These are phyloP conservation scores for Xerocomus spinulosus DNA, from an alignment of 768 basidiomycete species.

Conservation along the genomic window DNA sequence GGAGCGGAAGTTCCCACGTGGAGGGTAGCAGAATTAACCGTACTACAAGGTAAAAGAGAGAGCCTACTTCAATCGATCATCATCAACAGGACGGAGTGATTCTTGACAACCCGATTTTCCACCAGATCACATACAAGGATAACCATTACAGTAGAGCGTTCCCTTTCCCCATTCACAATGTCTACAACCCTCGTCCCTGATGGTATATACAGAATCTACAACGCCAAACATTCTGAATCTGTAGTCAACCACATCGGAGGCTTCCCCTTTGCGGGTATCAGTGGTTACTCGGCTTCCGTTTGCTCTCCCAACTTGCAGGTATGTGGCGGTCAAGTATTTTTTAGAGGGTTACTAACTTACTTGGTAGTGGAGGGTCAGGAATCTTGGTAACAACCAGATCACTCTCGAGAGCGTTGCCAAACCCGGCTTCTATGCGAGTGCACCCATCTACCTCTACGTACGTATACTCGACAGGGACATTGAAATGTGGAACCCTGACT, in stretches of 20 bases:
- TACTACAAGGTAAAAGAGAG: too few relatives aligned
- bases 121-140: too few relatives aligned
- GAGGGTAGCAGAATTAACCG: too few relatives aligned
- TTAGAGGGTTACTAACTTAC: neutral
- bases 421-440: neutral
- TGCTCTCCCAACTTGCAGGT: neutral
- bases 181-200: neutral
- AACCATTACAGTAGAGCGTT: too few relatives aligned
- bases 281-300: neutral
- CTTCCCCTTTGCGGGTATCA: neutral
- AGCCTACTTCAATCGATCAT: too few relatives aligned
- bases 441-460: neutral
- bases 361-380: neutral
- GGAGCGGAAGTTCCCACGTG: too few relatives aligned
- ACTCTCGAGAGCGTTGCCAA: neutral
- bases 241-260: neutral
- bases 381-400: neutral
- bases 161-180: neutral
- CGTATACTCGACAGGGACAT: neutral
- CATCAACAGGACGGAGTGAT: too few relatives aligned
- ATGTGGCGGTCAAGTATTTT: neutral
- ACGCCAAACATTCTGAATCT: neutral
- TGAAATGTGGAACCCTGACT: neutral
- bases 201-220: neutral
- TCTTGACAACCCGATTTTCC: too few relatives aligned